These are phyloP conservation scores for Alternaria hordeiaustralica DNA, from an alignment of 2,329 filamentous ascomycete species.

Conservation along the genomic window DNA sequence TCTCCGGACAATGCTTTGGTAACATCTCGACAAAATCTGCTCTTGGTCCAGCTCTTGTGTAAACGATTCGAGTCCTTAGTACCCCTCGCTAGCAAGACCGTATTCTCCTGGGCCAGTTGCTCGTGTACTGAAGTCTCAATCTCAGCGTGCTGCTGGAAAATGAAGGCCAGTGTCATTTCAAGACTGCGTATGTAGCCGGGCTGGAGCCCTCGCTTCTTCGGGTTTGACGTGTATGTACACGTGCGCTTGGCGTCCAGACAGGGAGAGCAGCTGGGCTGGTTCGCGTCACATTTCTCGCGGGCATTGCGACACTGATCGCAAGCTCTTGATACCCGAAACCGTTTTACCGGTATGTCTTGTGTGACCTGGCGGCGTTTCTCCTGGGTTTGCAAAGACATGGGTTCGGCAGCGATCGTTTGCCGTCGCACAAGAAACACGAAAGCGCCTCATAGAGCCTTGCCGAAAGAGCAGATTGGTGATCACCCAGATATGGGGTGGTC, in stretches of 20 bases:
- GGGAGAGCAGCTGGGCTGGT: conserved; percentile 69
- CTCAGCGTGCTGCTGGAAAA: conserved; percentile 58
- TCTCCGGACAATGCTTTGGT: conserved; percentile 64
- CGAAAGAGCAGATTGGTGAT: not conserved
- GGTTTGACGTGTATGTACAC: conserved; percentile 74
- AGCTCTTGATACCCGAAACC: conserved; percentile 70
- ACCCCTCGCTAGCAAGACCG: conserved; percentile 60
- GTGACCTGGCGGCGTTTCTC: conserved; percentile 26
- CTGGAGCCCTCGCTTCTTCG: conserved; percentile 77
- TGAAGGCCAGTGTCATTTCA: conserved; percentile 66
- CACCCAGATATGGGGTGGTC: not conserved
- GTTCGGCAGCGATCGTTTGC: not conserved
- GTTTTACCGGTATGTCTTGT: conserved; percentile 47
- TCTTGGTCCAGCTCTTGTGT: conserved; percentile 68
- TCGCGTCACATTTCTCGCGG: conserved; percentile 75
- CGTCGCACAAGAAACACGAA: not conserved
- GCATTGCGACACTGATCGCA: conserved; percentile 71
- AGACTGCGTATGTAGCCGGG: conserved; percentile 59
- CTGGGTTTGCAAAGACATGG: conserved; percentile 27
- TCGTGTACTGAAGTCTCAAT: conserved; percentile 64
- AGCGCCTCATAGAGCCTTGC: not conserved
- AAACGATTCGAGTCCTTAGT: conserved; percentile 61
- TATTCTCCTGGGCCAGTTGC: conserved; percentile 58
- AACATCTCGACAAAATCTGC: conserved; percentile 66
- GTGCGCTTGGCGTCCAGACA: conserved; percentile 67